Conservation (phyloP, 1,284 basidiomycete genomes). For the Earliella scabrosa region DNA sequence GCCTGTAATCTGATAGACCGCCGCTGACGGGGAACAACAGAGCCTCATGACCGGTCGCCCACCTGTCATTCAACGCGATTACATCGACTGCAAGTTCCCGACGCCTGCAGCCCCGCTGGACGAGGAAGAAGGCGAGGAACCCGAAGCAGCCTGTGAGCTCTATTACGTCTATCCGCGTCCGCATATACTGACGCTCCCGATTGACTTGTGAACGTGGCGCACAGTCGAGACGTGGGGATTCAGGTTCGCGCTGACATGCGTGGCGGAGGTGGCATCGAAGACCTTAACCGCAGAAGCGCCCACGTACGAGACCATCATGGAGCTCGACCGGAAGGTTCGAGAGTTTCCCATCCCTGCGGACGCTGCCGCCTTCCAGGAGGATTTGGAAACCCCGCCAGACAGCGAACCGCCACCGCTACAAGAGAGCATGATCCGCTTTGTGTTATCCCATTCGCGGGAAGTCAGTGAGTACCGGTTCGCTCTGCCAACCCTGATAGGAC, state of each 20-base stretch:
- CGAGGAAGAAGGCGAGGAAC: constrained; percentile 34
- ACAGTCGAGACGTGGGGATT: constrained; percentile 64
- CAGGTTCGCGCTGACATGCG: constrained; percentile 66
- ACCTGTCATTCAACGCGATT: constrained; percentile 35
- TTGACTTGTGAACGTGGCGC: background rate
- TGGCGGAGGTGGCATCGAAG: constrained; percentile 65
- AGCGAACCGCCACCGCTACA: constrained; percentile 31
- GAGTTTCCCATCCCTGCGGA: constrained; percentile 63
- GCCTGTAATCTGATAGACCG: background rate
- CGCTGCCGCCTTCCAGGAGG: constrained; percentile 37
- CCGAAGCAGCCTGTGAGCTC: constrained; percentile 46
- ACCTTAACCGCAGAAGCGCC: constrained; percentile 68
- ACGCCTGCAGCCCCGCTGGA: constrained; percentile 28
- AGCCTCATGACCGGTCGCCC: constrained; percentile 48
- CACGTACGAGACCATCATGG: constrained; percentile 69
- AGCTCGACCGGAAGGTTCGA: constrained; percentile 70
- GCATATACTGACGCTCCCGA: background rate
- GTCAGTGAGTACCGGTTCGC: constrained; percentile 33
- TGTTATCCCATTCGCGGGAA: constrained; percentile 45
- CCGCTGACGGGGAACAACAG: constrained; percentile 47
- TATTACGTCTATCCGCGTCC: background rate
- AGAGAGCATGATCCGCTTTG: constrained; percentile 46
- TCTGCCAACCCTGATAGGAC: background rate
- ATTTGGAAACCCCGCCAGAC: constrained; percentile 29
- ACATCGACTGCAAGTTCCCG: constrained; percentile 36